phyloP scores from a whole-genome alignment of 2,329 filamentous ascomycete species.

The Cryphonectria nitschkei region DNA sequence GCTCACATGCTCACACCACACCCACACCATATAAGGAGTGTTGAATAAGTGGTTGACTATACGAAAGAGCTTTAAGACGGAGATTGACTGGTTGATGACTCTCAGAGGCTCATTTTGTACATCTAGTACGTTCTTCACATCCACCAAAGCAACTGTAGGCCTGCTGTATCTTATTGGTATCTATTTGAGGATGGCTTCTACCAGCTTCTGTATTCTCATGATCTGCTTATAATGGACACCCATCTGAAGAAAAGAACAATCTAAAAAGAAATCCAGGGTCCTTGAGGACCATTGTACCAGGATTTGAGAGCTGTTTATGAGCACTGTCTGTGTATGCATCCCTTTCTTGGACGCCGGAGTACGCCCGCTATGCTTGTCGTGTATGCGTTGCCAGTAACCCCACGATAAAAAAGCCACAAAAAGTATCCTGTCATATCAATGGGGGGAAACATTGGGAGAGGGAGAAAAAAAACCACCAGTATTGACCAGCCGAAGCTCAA shows the following conservation, averaged over 20 bases:
- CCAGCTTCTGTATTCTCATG: no score
- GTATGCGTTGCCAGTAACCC: neutral
- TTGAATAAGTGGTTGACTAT: no score
- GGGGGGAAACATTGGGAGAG: neutral
- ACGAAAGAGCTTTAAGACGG: no score
- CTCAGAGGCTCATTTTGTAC: no score
- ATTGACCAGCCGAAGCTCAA: neutral
- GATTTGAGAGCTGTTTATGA: slow-evolving; percentile 3
- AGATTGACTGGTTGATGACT: no score
- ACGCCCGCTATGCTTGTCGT: slow-evolving; percentile 7
- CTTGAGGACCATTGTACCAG: neutral
- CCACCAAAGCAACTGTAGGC: no score
- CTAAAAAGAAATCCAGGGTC: neutral
- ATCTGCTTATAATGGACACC: neutral
- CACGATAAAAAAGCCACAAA: neutral
- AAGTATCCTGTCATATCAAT: neutral
- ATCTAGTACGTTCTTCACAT: no score
- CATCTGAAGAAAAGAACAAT: neutral
- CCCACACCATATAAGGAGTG: no score
- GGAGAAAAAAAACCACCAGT: neutral
- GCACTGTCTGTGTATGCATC: neutral
- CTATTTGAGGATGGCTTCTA: no score
- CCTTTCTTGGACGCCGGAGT: neutral
- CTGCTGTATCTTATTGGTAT: no score
- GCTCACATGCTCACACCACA: no score